Evolutionary conservation across 352 stramenopile genomes (phyloP).

Genomic region (Globisporangium acanthophoron): DNA sequence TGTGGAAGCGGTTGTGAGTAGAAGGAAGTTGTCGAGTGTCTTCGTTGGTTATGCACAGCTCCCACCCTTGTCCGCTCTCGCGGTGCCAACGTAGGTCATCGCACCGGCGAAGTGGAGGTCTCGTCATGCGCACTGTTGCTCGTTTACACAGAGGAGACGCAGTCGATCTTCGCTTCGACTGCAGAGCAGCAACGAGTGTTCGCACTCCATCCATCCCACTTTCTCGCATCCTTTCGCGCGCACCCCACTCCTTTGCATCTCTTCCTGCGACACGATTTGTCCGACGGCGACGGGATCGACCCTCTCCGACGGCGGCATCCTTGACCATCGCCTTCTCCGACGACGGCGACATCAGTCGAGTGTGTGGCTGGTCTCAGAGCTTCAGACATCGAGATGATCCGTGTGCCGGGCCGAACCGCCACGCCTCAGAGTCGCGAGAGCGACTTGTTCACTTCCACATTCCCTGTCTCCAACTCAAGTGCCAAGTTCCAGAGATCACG

Average conservation of each 20-base stretch:
- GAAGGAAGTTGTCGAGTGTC: neutral
- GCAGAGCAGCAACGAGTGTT: no score
- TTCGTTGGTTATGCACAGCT: neutral
- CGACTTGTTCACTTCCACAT: neutral
- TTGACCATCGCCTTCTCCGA: neutral
- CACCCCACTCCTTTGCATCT: no score
- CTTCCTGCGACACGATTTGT: slow-evolving; percentile 1
- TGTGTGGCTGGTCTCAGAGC: neutral
- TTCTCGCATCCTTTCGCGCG: neutral
- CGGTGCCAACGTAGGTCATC: no score
- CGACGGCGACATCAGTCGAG: no score
- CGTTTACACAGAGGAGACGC: no score
- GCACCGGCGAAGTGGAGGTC: no score
- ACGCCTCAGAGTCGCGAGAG: no score
- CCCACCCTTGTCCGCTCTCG: no score
- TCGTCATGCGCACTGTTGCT: no score
- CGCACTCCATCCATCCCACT: no score
- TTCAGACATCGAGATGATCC: neutral
- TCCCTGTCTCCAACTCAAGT: neutral
- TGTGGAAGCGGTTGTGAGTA: neutral
- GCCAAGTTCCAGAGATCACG: neutral
- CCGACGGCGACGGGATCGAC: neutral
- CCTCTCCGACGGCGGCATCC: neutral
- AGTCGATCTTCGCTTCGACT: no score
- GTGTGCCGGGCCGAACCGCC: neutral